Base-by-base conservation (phyloP, 805 yeast genomes). In the Ogataea corticis region DNA sequence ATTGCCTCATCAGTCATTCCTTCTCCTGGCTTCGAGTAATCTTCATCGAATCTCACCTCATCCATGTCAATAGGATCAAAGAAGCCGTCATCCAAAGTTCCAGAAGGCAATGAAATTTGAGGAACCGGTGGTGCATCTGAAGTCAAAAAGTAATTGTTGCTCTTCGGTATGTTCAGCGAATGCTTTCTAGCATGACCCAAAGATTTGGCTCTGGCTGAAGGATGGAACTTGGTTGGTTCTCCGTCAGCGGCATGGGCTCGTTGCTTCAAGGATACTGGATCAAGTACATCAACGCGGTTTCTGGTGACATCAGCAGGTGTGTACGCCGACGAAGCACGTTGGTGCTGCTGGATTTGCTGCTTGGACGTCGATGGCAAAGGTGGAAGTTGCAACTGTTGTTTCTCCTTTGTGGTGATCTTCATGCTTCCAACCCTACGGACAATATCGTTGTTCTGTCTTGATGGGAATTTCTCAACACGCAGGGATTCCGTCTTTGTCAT, bases 191-290 rank as follows among this genome's bases (percentile, higher is more conserved):
- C 76, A 62, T 87, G 92, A n/a, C 91, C 90, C 39, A 87, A 82
- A 16, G 96, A 85, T 61, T 86, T 88, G 2, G 96, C 95, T 57
- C 96, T 78, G 0, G 95, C 96, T 12, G 89, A 80, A 30, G 96
- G 95, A 63, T 87, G 96, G 49, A 71, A 68, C 49, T 66, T 73
- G 37, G 34, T 41, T 33, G 50, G 44, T 13, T 48, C 41, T n/a
- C 14, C 28, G 11, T 41, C 34, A 25, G 29, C 17, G 4, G 44
- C 32, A n/a, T 29, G 47, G 11, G 32, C 23, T 21, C 35, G 33
- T 16, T 53, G 57, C 17, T 32, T 50, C 33, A 31, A 27, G 5
- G 42, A 14, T 7, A 47, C 37, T 11, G 45, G 42, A 39, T 42
- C 50, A 28, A 40, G 30, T 11, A 48, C 25, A 11, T 41, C 50